Conservation (phyloP, 2,329 filamentous ascomycete species). For the Blastomyces gilchristii region DNA sequence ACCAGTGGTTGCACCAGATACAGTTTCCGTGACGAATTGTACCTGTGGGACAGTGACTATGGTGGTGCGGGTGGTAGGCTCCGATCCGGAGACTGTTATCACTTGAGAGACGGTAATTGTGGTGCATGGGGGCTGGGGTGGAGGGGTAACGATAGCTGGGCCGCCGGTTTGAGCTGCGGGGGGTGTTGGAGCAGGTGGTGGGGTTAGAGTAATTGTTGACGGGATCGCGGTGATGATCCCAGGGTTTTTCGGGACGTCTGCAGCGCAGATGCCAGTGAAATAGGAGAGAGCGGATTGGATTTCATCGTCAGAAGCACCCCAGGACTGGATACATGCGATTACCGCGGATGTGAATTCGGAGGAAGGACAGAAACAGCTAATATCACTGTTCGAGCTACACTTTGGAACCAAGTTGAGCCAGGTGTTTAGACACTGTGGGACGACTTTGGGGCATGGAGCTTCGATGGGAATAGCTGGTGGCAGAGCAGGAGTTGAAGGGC, state of each 20-base stretch:
- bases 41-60: constrained; percentile 39
- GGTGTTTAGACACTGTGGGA: constrained; percentile 85
- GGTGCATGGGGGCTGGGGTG: constrained; percentile 25
- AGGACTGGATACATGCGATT: constrained; percentile 69
- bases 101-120: constrained; percentile 33
- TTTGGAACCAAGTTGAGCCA: constrained; percentile 60
- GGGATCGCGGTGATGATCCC: constrained; percentile 69
- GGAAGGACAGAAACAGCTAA: constrained; percentile 77
- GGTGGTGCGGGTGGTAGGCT: constrained; percentile 22
- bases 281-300: constrained; percentile 64
- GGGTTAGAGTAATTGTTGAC: constrained; percentile 45
- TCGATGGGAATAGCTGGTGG: background rate
- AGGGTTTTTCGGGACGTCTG: constrained; percentile 66
- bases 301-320: constrained; percentile 56
- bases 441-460: constrained; percentile 52
- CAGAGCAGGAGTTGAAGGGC: background rate
- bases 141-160: constrained; percentile 20
- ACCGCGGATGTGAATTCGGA: constrained; percentile 65
- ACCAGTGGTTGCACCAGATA: constrained; percentile 17
- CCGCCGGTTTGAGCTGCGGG: constrained; percentile 34
- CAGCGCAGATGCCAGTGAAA: constrained; percentile 85
- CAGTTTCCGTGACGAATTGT: constrained; percentile 29
- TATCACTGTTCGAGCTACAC: constrained; percentile 77
- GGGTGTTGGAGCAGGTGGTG: constrained; percentile 44
- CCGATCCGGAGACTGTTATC: constrained; percentile 13